Evolutionary conservation across 768 basidiomycete genomes (phyloP), one percentile per base, ranked within the genome.

Genomic region (Suillus bovinus): DNA sequence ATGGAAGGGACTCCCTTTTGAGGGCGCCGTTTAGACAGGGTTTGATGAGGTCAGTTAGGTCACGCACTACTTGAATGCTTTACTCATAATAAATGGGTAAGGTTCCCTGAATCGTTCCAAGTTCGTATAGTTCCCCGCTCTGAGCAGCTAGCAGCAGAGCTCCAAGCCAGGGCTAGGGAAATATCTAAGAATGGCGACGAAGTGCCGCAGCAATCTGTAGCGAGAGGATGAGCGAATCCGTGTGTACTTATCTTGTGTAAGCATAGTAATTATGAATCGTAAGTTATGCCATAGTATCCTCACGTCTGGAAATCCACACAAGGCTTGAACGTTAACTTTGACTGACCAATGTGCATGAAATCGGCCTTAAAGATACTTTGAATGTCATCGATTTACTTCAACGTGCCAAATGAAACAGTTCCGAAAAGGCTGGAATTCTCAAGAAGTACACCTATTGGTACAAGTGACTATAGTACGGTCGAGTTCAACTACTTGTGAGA

Each of bases 41-140:
- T 59, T 33, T 59, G 31, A 11, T 52, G 42, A 33, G 58, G 58
- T 59, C 16, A 54, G 58, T 33, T 14, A 8, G 3, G 17, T 34
- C 52, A 22, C 7, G 13, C 31, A 22, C n/a, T 22, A 8, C n/a
- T n/a, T 53, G 52, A 13, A 22, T 22, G 16, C 13, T n/a, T 14
- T 34, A 22, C 52, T 53, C 33, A 53, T 7, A 33, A 53, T 33
- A 31, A n/a, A n/a, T 31, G 6, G 6, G 11, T 3, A 22, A 59
- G 58, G n/a, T 59, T 50, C 13, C 58, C 58, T 31, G 31, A 59
- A 36, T 36, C 58, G 24, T 59, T 52, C 34, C 58, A 13, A 10
- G 58, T 16, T 31, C 16, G 13, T n/a, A 50, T 59, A 47, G 31
- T 53, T 59, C 39, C 58, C 31, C 42, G 58, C 10, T 59, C 58